Percentiles rank a stretch among this genome's conserved stretches.
phyloP scores from a whole-genome alignment of 2,329 filamentous ascomycete species.

The Fusarium sulawesiense region DNA sequence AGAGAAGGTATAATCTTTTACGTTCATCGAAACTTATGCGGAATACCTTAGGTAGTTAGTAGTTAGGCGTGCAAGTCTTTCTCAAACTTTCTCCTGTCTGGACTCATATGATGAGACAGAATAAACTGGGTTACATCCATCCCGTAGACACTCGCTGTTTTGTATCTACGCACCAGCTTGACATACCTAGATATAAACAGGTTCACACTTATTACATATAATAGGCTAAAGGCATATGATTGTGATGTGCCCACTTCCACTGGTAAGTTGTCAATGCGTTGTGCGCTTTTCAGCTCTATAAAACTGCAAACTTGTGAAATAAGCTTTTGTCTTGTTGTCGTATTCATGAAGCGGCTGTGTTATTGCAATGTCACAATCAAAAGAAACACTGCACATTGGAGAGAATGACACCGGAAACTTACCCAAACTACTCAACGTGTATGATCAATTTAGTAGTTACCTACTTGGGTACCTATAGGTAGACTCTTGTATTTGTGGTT shows the following conservation, averaged over 20 bases:
- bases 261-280: neutral
- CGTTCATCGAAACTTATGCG: no score
- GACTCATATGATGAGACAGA: neutral
- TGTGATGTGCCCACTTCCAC: neutral
- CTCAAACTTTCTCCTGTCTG: neutral
- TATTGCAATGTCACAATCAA: neutral
- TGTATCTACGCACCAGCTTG: neutral
- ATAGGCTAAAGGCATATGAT: neutral
- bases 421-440: accelerated
- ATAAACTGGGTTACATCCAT: neutral
- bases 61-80: no score
- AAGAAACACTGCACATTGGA: no score
- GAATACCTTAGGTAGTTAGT: no score
- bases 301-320: neutral
- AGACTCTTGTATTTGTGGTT: neutral
- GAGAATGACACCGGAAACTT: neutral
- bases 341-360: neutral
- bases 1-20: neutral
- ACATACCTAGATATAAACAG: neutral
- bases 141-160: neutral
- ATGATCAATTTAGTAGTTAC: neutral
- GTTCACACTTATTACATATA: neutral
- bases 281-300: neutral
- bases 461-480: neutral
- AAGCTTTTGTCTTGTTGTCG: neutral